Evolutionary conservation across 169 alveolate species (phyloP).

Genomic region (Plasmodium knowlesi): DNA sequence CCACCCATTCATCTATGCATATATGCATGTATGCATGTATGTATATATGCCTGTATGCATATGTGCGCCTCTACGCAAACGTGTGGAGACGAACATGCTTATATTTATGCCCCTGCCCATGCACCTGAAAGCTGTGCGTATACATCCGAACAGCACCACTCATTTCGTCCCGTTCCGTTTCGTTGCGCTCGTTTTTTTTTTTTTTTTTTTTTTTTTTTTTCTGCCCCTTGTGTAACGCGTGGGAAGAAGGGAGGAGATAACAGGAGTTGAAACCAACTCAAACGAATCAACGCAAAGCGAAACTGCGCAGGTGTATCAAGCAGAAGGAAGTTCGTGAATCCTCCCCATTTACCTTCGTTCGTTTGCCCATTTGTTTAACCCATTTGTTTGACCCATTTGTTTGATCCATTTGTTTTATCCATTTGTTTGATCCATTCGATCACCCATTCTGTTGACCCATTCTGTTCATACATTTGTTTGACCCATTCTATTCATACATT

Average conservation of each 20-base stretch:
- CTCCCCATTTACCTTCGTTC: neutral
- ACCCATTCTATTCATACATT: neutral
- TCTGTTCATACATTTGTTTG: neutral
- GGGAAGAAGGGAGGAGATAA: neutral
- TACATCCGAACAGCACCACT: neutral
- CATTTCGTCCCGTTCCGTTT: neutral
- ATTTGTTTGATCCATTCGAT: neutral
- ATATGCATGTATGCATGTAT: neutral
- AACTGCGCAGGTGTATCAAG: neutral
- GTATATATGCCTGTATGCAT: neutral
- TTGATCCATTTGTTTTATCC: too few species aligned
- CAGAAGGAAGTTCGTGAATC: neutral
- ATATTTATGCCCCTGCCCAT: neutral
- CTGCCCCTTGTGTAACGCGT: neutral
- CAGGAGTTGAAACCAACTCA: neutral
- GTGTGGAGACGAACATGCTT: neutral
- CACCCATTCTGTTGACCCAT: too few species aligned
- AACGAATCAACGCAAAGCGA: neutral
- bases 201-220: neutral
- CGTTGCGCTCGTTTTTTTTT: neutral
- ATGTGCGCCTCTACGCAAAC: neutral
- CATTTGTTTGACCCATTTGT: neutral
- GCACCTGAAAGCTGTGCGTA: neutral
- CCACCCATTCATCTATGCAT: neutral
- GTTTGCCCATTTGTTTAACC: neutral